Percentiles rank a stretch among this genome's conserved stretches.
Conservation (phyloP, 306 rosid species). For the Vachellia pachyceras region DNA sequence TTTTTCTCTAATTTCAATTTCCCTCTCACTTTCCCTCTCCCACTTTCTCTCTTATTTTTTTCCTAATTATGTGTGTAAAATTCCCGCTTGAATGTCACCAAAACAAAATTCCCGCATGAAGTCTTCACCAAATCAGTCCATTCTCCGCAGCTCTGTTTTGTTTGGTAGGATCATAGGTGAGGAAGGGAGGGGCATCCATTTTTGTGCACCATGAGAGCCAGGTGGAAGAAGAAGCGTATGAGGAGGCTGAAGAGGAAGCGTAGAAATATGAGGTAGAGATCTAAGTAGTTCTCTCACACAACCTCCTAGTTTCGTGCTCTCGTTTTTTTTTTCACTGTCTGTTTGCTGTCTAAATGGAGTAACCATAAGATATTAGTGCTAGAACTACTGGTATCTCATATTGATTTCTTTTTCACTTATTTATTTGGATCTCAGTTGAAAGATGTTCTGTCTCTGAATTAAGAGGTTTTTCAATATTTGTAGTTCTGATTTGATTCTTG, state of each 20-base stretch:
- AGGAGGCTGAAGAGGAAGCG: conserved; percentile 95
- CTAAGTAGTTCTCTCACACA: conserved; percentile 58
- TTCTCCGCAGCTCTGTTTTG: too few relatives aligned
- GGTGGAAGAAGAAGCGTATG: conserved; percentile 99
- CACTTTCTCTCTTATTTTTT: too few relatives aligned
- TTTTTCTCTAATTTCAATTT: too few relatives aligned
- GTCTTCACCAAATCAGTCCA: too few relatives aligned
- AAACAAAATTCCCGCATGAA: too few relatives aligned
- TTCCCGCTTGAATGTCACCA: too few relatives aligned
- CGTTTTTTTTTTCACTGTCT: neutral
- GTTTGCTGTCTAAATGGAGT: neutral
- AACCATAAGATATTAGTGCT: conserved; percentile 20
- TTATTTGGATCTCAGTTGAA: conserved; percentile 12
- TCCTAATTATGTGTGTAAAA: too few relatives aligned
- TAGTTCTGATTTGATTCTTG: neutral
- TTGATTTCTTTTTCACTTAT: conserved; percentile 1
- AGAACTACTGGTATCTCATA: neutral
- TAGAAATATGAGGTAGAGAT: conserved; percentile 95
- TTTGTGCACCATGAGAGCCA: too few relatives aligned
- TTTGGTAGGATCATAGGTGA: too few relatives aligned
- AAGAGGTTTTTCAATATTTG: neutral
- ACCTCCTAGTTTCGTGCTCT: conserved; percentile 37
- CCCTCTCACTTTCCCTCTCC: too few relatives aligned
- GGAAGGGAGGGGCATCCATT: too few relatives aligned
- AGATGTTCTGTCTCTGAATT: neutral